These are phyloP conservation scores for Cercospora zeae-maydis DNA, from an alignment of 2,329 filamentous ascomycete genomes.

Conservation along the genomic window DNA sequence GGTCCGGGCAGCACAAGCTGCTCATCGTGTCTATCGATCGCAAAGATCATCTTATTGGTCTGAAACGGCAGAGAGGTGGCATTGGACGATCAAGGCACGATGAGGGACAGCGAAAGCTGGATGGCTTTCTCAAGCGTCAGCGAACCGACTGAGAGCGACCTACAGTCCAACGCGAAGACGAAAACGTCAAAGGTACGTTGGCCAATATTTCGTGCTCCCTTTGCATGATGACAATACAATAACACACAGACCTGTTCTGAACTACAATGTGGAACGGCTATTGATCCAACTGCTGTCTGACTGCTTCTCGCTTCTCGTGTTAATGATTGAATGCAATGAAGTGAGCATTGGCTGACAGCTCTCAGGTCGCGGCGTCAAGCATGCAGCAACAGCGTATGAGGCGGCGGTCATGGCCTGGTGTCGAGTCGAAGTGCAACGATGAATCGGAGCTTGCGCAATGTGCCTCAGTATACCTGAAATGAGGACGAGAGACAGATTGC, in stretches of 20 bases:
- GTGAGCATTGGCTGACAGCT: not conserved
- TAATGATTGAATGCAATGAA: not conserved
- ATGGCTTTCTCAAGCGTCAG: slow-evolving; percentile 64
- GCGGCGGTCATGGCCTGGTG: no score
- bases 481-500: not conserved
- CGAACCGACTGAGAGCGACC: slow-evolving; percentile 23
- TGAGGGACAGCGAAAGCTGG: slow-evolving; percentile 68
- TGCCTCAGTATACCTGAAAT: no score
- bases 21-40: slow-evolving; percentile 64
- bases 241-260: slow-evolving; percentile 36
- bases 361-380: not conserved
- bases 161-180: not conserved
- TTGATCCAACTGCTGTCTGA: slow-evolving; percentile 39
- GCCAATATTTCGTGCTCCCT: slow-evolving; percentile 1
- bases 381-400: no score
- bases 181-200: slow-evolving; percentile 15
- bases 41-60: slow-evolving; percentile 64
- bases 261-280: slow-evolving; percentile 31
- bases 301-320: not conserved
- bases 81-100: slow-evolving; percentile 77
- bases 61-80: slow-evolving; percentile 77
- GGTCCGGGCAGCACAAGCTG: not conserved
- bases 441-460: no score
- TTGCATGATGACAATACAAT: slow-evolving; percentile 32
- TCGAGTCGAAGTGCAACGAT: no score